phyloP scores from a whole-genome alignment of 139 green algal genomes.

The Gonium pectorale region DNA sequence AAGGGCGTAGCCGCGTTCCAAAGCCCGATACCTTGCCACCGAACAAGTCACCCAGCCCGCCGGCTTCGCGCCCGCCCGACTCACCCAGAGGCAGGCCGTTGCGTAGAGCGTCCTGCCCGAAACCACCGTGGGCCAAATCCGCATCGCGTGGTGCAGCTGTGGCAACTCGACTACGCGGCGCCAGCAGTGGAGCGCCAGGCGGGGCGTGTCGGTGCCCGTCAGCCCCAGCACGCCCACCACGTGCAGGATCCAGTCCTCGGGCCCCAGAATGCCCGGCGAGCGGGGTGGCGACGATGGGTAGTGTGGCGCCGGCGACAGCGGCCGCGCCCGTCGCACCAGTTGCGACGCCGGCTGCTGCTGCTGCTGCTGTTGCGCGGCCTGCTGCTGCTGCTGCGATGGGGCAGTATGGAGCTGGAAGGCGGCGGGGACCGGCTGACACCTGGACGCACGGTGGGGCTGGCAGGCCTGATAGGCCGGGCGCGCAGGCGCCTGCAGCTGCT shows the following conservation, averaged over 20 bases:
- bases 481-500: no score
- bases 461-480: no score
- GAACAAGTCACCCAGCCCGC: no score
- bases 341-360: not conserved
- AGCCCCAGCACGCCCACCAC: not conserved
- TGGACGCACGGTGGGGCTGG: no score
- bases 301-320: not conserved
- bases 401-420: no score
- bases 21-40: no score
- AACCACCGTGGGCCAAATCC: not conserved
- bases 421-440: no score
- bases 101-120: conserved; percentile 1
- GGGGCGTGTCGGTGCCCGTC: not conserved
- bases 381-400: not conserved
- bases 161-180: conserved; percentile 13
- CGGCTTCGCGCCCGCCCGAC: not conserved
- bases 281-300: not conserved
- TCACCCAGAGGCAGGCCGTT: conserved; percentile 29
- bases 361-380: not conserved
- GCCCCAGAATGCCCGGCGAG: not conserved
- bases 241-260: conserved; percentile 34
- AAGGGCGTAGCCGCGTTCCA: no score
- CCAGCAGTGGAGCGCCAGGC: conserved; percentile 39
- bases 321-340: not conserved
- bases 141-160: not conserved